Evolutionary conservation across 2,329 filamentous ascomycete genomes (phyloP).

Genomic region (Purpureocillium takamizusanense): DNA sequence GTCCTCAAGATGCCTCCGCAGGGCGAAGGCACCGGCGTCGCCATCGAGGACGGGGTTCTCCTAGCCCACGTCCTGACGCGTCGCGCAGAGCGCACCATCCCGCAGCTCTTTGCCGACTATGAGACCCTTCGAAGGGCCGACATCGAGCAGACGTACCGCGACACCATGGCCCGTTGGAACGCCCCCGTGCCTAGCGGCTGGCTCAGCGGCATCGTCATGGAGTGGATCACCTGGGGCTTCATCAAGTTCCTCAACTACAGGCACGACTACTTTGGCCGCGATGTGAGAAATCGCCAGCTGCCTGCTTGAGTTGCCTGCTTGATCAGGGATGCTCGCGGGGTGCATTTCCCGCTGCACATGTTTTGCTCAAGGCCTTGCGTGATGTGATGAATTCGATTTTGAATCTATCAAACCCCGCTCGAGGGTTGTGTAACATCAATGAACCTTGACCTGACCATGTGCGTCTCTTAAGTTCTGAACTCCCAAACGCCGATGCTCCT

Average conservation of each 20-base stretch:
- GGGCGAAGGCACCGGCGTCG: slow-evolving; percentile 39
- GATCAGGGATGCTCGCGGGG: too few species aligned
- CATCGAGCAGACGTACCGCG: slow-evolving; percentile 34
- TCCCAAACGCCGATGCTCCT: too few species aligned
- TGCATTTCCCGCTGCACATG: too few species aligned
- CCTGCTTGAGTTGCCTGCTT: slow-evolving; percentile 7
- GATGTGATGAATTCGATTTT: neutral
- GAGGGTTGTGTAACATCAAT: too few species aligned
- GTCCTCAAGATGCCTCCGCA: slow-evolving; percentile 44
- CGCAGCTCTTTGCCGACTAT: slow-evolving; percentile 36
- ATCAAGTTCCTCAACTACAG: slow-evolving; percentile 10
- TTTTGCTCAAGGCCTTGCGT: too few species aligned
- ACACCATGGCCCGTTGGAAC: slow-evolving; percentile 20
- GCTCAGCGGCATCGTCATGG: slow-evolving; percentile 11
- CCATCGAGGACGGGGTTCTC: slow-evolving; percentile 42
- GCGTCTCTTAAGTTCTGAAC: too few species aligned
- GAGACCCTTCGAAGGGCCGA: slow-evolving; percentile 31
- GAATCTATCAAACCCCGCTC: neutral
- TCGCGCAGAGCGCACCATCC: slow-evolving; percentile 17
- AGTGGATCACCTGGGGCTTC: slow-evolving; percentile 15
- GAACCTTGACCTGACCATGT: too few species aligned
- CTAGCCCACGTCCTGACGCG: slow-evolving; percentile 24
- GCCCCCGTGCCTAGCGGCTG: slow-evolving; percentile 7
- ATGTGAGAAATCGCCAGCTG: slow-evolving; percentile 10
- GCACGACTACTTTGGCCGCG: slow-evolving; percentile 11